These are phyloP conservation scores for Xylaria arbuscula DNA, from an alignment of 2,329 filamentous ascomycete species.

Conservation along the genomic window DNA sequence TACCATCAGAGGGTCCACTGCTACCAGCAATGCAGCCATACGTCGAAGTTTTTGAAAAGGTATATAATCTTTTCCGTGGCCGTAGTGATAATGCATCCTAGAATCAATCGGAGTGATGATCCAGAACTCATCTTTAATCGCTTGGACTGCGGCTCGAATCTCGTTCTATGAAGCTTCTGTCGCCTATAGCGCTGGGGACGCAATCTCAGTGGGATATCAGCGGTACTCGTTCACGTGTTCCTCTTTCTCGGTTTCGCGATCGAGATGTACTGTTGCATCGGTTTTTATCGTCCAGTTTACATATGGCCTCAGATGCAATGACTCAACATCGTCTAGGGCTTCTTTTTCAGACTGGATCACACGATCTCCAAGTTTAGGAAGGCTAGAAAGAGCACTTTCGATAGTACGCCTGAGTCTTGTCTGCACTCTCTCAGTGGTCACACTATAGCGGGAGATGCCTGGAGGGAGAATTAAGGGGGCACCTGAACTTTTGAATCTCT, in stretches of 20 bases:
- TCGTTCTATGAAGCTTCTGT: slow-evolving; percentile 39
- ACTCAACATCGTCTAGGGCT: neutral
- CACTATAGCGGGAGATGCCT: neutral
- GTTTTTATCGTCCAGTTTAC: slow-evolving; percentile 4
- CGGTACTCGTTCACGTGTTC: neutral
- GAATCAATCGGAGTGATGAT: slow-evolving; percentile 18
- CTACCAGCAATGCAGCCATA: slow-evolving; percentile 40
- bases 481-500: slow-evolving; percentile 24
- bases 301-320: neutral
- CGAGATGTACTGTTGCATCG: neutral
- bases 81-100: slow-evolving; percentile 42
- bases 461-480: slow-evolving; percentile 5
- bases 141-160: slow-evolving; percentile 33
- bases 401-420: neutral
- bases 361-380: slow-evolving; percentile 4
- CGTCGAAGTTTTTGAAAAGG: slow-evolving; percentile 32
- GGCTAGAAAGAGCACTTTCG: neutral
- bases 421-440: neutral
- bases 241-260: rapidly evolving
- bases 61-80: slow-evolving; percentile 38
- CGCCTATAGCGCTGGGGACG: slow-evolving; percentile 40
- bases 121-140: slow-evolving; percentile 36
- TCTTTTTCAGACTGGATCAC: slow-evolving; percentile 6
- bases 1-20: slow-evolving; percentile 41
- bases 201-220: slow-evolving; percentile 35